Conservation (phyloP, 148 eudicot genomes). For the Chenopodium suecicum region DNA sequence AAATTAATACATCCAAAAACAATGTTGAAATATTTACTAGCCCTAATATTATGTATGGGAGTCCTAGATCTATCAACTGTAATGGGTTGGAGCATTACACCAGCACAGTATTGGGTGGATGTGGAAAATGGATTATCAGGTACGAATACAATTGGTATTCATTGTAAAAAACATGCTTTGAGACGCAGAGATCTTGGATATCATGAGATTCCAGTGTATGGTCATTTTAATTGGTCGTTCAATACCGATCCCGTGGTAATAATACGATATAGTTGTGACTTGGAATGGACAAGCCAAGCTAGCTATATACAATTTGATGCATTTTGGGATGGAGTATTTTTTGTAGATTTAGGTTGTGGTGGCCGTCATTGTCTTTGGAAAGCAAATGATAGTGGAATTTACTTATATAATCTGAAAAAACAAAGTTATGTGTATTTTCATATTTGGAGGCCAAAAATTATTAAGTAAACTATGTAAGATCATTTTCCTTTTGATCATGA, state of each 20-base stretch:
- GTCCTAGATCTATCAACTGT: background rate
- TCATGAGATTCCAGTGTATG: background rate
- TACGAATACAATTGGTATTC: background rate
- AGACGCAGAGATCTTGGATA: background rate
- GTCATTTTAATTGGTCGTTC: slow-evolving; percentile 9
- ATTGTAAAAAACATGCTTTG: background rate
- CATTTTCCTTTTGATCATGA: background rate
- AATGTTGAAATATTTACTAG: background rate
- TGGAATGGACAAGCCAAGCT: slow-evolving; percentile 1
- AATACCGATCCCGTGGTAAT: background rate
- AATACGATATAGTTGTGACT: background rate
- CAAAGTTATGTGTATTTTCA: no score
- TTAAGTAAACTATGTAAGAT: no score
- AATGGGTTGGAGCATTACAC: background rate
- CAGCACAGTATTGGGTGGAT: background rate
- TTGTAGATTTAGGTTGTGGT: slow-evolving; percentile 16
- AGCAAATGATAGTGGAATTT: slow-evolving; percentile 15
- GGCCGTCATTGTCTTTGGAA: slow-evolving; percentile 29
- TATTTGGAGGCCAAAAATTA: no score
- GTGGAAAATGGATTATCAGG: slow-evolving; percentile 3
- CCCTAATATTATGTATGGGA: background rate
- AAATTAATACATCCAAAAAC: background rate
- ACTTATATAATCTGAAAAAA: background rate
- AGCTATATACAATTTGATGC: slow-evolving; percentile 1
- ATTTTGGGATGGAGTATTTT: background rate